These are phyloP conservation scores for Talaromyces sp. DNA, from an alignment of 2,329 filamentous ascomycete genomes.

Conservation along the genomic window DNA sequence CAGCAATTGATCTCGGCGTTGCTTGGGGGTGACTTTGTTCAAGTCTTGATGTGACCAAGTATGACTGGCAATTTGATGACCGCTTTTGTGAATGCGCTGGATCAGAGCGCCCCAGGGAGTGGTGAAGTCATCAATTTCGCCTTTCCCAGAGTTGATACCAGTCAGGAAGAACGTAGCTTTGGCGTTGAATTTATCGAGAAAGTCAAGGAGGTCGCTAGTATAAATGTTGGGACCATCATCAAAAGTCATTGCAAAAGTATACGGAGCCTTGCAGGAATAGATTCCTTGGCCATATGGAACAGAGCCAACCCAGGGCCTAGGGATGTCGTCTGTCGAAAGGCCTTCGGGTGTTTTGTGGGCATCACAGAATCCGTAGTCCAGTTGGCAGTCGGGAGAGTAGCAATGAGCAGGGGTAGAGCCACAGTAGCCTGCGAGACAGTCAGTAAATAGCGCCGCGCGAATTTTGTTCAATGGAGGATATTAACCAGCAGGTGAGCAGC, in stretches of 20 bases:
- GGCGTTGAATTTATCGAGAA: constrained; percentile 53
- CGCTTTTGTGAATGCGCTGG: constrained; percentile 36
- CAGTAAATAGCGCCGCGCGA: neutral
- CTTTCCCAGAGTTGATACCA: constrained; percentile 43
- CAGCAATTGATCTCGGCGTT: constrained; percentile 38
- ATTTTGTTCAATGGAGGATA: neutral
- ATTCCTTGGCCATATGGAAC: constrained; percentile 33
- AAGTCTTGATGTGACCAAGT: constrained; percentile 48
- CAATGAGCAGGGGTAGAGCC: constrained; percentile 32
- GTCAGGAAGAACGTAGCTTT: constrained; percentile 65
- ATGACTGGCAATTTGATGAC: constrained; percentile 48
- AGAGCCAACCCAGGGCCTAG: constrained; percentile 29
- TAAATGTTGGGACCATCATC: constrained; percentile 62
- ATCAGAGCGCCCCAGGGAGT: constrained; percentile 35
- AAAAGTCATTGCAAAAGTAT: constrained; percentile 60
- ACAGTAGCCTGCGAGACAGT: constrained; percentile 29
- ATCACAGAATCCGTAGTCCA: constrained; percentile 35
- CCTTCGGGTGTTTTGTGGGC: constrained; percentile 29
- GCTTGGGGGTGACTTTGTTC: constrained; percentile 29
- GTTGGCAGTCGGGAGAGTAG: constrained; percentile 34
- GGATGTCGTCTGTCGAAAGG: constrained; percentile 26
- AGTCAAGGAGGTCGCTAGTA: constrained; percentile 56
- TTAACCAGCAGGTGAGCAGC: constrained; percentile 35
- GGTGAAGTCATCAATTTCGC: constrained; percentile 36
- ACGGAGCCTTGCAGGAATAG: constrained; percentile 40